These are phyloP conservation scores for Carex sylvatica DNA, from an alignment of 202 grass and related monocot species.

Conservation along the genomic window DNA sequence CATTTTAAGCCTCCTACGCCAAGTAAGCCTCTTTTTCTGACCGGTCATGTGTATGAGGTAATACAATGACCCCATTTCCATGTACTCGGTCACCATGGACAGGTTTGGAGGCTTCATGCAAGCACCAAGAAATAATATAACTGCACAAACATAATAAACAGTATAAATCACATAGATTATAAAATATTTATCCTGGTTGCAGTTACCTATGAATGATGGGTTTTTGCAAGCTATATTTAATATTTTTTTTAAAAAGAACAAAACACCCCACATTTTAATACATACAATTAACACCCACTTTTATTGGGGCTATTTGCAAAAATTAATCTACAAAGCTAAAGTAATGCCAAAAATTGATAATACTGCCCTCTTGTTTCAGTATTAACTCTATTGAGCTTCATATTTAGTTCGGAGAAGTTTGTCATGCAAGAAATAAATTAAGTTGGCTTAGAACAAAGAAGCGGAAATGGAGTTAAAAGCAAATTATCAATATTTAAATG, in stretches of 20 bases:
- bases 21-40: conserved; percentile 96
- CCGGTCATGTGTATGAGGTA: conserved; percentile 99
- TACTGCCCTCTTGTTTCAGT: background rate
- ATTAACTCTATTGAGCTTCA: background rate
- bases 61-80: conserved; percentile 99
- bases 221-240: conserved; percentile 15
- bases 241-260: conserved; percentile 5
- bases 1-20: conserved; percentile 98
- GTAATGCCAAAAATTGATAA: background rate
- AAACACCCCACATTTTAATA: background rate
- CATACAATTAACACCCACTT: background rate
- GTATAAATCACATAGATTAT: conserved; percentile 21
- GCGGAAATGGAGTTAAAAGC: background rate
- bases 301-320: background rate
- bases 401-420: background rate
- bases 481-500: background rate
- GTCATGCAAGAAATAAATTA: background rate
- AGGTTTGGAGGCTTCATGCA: conserved; percentile 94
- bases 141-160: conserved; percentile 43
- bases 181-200: conserved; percentile 11
- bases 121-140: conserved; percentile 99
- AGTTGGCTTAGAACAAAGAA: background rate
- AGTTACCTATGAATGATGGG: conserved; percentile 5
- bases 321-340: background rate
- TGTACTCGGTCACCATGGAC: conserved; percentile 98